Evolutionary conservation across 176 grass and related monocot species (phyloP).

Genomic region (Eleusine indica): DNA sequence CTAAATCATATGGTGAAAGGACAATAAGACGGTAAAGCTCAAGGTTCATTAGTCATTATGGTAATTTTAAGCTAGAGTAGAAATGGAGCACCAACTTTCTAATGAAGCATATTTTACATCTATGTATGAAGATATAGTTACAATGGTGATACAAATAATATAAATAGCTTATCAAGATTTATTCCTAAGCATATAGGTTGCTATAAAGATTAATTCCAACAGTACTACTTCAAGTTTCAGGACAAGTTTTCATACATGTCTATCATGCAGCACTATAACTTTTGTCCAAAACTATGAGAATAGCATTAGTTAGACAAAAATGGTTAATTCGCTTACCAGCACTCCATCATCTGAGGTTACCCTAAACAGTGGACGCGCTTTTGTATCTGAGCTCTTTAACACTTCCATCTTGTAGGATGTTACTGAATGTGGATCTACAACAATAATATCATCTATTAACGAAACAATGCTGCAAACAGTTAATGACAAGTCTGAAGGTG

Average conservation of each 20-base stretch:
- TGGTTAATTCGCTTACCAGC: conserved; percentile 54
- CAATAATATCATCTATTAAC: conserved; percentile 35
- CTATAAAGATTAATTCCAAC: conserved; percentile 7
- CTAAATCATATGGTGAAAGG: conserved; percentile 12
- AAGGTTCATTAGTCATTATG: conserved; percentile 29
- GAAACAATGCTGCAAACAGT: conserved; percentile 16
- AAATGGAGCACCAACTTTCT: not conserved
- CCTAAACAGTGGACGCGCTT: conserved; percentile 81
- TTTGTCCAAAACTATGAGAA: not conserved
- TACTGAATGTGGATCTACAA: conserved; percentile 73
- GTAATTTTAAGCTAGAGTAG: not conserved
- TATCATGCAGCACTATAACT: conserved; percentile 32
- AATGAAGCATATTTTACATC: conserved; percentile 12
- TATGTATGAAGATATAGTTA: conserved; percentile 8
- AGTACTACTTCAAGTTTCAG: conserved; percentile 11
- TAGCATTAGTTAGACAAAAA: conserved; percentile 25
- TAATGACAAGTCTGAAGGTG: conserved; percentile 1
- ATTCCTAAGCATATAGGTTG: conserved; percentile 13
- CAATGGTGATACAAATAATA: conserved; percentile 7
- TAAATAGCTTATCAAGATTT: conserved; percentile 11
- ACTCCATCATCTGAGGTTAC: conserved; percentile 78
- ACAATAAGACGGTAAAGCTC: not conserved
- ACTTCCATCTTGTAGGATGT: conserved; percentile 97
- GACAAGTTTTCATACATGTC: not conserved
- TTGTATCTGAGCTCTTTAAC: conserved; percentile 83